Evolutionary conservation across 768 basidiomycete genomes (phyloP), one percentile per base, ranked within the genome.

Genomic region (Mycena belliarum): DNA sequence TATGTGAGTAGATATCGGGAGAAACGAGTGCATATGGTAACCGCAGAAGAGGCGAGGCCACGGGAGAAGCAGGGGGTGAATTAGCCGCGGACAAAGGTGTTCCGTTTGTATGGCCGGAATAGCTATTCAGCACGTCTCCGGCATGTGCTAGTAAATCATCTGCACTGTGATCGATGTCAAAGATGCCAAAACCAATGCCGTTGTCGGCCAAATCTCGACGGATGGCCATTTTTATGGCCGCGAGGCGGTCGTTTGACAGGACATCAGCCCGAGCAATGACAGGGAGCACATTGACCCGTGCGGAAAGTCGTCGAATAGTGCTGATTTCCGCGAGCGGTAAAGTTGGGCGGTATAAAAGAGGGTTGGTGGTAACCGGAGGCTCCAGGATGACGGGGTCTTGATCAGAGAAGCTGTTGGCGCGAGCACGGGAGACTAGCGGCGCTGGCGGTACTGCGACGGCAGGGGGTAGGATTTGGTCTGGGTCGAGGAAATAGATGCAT

Each of bases 121-220:
- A 57, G 24, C 2, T 55, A 26, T 20, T 45, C 26, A 37, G 18
- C 26, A 35, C 42, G 43, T 57, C 55, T 32, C 25, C 41, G n/a
- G 35, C 3, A 25, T 41, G 54, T 32, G 57, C 61, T 77, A 78
- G 75, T 60, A 75, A 69, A 63, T 80, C 78, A 59, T 81, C 79
- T 63, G 70, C 76, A 61, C 67, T 61, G 70, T 76, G 81, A 63
- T 89, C 88, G 70, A 84, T 77, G 78, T 93, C 91, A 75, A 94
- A 93, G 63, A 94, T 91, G 66, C 91, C 91, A 72, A 93, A 93
- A 58, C 89, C 91, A 69, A 93, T 92, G 57, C 91, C 91, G 46
- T 88, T 88, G 63, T 88, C 87, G 38, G 90, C 90, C 44, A 93
- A 80, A 74, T 92, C 90, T 68, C 86, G 75, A 64, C 89, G 84